Evolutionary conservation across 2,329 filamentous ascomycete genomes (phyloP).

Genomic region (Alternaria sp.): DNA sequence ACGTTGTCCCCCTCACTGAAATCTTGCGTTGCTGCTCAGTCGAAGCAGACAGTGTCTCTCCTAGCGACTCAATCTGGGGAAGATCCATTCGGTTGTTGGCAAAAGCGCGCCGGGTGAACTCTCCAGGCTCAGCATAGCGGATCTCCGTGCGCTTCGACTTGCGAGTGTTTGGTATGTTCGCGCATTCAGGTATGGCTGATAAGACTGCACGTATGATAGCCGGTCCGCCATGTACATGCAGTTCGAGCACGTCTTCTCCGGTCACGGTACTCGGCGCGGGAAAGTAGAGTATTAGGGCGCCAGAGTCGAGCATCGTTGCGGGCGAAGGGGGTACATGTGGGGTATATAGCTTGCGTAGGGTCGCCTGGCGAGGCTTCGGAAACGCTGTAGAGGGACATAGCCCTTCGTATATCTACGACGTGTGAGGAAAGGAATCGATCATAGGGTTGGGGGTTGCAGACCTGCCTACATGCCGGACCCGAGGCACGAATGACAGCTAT

Average conservation of each 20-base stretch:
- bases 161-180: conserved; percentile 2
- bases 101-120: conserved; percentile 94
- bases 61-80: conserved; percentile 75
- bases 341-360: conserved; percentile 76
- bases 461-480: conserved; percentile 74
- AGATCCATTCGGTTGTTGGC: conserved; percentile 84
- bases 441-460: conserved; percentile 39
- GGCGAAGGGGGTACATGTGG: conserved; percentile 52
- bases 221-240: conserved; percentile 92
- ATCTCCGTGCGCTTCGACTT: conserved; percentile 52
- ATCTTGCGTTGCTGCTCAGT: conserved; percentile 93
- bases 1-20: conserved; percentile 79
- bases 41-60: conserved; percentile 67
- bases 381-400: conserved; percentile 63
- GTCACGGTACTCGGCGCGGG: conserved; percentile 82
- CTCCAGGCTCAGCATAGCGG: conserved; percentile 90
- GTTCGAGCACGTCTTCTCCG: conserved; percentile 88
- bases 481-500: conserved; percentile 92
- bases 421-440: not conserved
- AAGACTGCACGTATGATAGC: conserved; percentile 90
- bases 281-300: conserved; percentile 83
- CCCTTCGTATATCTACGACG: conserved; percentile 66
- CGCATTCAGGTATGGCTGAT: conserved; percentile 70
- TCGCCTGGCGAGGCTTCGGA: conserved; percentile 69
- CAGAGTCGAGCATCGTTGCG: conserved; percentile 70